Base-by-base conservation (phyloP, 1,284 basidiomycete species). In the Cystobasidium slooffiae region DNA sequence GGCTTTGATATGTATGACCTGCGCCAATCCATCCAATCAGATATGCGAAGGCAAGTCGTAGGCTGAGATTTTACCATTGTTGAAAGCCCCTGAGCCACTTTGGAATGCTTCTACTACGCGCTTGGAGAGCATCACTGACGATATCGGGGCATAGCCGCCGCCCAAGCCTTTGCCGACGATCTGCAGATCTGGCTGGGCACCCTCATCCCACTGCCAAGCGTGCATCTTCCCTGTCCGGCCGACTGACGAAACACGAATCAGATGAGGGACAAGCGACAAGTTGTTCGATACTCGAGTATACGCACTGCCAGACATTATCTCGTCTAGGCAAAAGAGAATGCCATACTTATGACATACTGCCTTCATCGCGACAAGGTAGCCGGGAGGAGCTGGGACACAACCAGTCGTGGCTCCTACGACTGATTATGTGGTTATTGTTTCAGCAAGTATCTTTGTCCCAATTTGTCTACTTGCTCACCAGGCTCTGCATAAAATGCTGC, bases 341-440 rank as follows among this genome's bases (percentile, higher is more conserved):
- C 90, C 92, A 77, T 93, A 90, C 80, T 91, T 91, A 68, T 92
- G 87, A 79, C 92, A 93, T n/a, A 94, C 90, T 7, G 87, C 87
- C 79, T 91, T 91, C 87, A 94, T 91, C 4, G 90, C 90, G 81
- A 74, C 52, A 66, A 83, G 77, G 75, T 83, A 83, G 0, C 82
- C 82, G 1, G 80, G 78, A 0, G 80, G 76, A 37, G 80, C 77
- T 8, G 78, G 76, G 1, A 81, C 76, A 58, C 78, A 80, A 39
- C 92, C 93, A 0, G 89, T 88, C 0, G 92, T 89, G 0, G 92
- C 92, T 43, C 92, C 93, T 2, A 92, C 90, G 10, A 75, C 74
- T 56, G n/a, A n/a, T n/a, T n/a, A n/a, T n/a, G n/a, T n/a, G n/a
- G n/a, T n/a, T n/a, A n/a, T n/a, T n/a, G n/a, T n/a, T n/a, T n/a